These are phyloP conservation scores for Argentina anserina DNA, from an alignment of 306 rosid species.

Conservation along the genomic window DNA sequence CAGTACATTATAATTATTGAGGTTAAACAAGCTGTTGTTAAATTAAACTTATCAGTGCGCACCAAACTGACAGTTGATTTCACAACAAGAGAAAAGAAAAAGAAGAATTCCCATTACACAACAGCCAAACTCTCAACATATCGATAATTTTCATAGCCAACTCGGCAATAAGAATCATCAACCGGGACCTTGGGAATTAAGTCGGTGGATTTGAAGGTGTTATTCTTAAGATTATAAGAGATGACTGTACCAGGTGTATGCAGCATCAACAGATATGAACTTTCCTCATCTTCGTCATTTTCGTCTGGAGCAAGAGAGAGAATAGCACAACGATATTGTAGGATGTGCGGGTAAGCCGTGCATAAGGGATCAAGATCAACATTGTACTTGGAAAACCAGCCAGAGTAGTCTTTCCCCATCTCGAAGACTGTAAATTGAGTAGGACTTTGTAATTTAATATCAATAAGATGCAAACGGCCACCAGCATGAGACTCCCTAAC, in stretches of 20 bases:
- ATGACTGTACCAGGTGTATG: neutral
- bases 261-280: neutral
- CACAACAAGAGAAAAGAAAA: neutral
- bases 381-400: neutral
- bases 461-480: neutral
- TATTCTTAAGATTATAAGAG: neutral
- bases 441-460: neutral
- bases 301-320: neutral
- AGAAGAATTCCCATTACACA: neutral
- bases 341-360: neutral
- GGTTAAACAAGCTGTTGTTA: neutral
- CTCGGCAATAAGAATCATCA: neutral
- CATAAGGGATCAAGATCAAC: neutral
- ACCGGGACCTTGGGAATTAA: neutral
- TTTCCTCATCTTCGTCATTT: neutral
- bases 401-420: neutral
- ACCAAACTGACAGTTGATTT: neutral
- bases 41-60: neutral
- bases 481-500: neutral
- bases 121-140: neutral
- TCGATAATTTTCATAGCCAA: neutral
- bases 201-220: neutral
- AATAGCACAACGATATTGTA: rapidly evolving
- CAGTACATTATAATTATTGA: neutral
- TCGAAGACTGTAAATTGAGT: neutral